These are phyloP conservation scores for Panicum virgatum DNA, from an alignment of 202 grass and related monocot species.

Conservation along the genomic window DNA sequence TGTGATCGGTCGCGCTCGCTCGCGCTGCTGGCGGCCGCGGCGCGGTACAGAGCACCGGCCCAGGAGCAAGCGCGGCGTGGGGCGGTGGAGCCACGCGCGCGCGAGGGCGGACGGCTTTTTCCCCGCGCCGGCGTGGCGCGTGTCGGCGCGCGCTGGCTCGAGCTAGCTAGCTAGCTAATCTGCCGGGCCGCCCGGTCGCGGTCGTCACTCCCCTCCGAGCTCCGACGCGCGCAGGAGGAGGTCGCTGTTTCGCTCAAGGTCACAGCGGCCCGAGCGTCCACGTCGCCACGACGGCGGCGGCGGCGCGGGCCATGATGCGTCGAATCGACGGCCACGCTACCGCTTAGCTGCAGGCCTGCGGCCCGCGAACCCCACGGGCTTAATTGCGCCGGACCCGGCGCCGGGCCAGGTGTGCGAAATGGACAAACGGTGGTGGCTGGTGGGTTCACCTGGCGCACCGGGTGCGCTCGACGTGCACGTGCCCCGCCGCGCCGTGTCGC, in stretches of 20 bases:
- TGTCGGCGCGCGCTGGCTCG: background rate
- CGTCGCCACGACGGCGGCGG: background rate
- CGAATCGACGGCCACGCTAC: too few relatives aligned
- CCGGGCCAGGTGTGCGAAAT: background rate
- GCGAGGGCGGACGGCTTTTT: background rate
- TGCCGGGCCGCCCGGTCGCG: too few relatives aligned
- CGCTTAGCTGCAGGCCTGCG: too few relatives aligned
- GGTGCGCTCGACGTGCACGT: too few relatives aligned
- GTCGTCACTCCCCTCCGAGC: too few relatives aligned
- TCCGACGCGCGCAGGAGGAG: too few relatives aligned
- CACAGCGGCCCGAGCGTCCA: background rate
- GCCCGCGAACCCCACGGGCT: background rate
- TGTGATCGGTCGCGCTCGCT: background rate
- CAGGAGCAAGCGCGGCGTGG: too few relatives aligned
- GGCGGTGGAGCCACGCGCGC: slow-evolving; percentile 8
- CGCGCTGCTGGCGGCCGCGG: background rate
- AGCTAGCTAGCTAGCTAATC: too few relatives aligned
- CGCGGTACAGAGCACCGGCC: too few relatives aligned
- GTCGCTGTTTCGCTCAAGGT: too few relatives aligned
- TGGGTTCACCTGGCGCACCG: background rate
- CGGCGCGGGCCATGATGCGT: too few relatives aligned
- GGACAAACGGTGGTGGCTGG: background rate
- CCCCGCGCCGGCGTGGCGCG: slow-evolving; percentile 7
- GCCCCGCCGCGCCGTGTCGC: background rate
- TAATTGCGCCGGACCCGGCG: too few relatives aligned